Base-by-base conservation (phyloP, 352 stramenopile genomes). In the Hyaloperonospora arabidopsidis region DNA sequence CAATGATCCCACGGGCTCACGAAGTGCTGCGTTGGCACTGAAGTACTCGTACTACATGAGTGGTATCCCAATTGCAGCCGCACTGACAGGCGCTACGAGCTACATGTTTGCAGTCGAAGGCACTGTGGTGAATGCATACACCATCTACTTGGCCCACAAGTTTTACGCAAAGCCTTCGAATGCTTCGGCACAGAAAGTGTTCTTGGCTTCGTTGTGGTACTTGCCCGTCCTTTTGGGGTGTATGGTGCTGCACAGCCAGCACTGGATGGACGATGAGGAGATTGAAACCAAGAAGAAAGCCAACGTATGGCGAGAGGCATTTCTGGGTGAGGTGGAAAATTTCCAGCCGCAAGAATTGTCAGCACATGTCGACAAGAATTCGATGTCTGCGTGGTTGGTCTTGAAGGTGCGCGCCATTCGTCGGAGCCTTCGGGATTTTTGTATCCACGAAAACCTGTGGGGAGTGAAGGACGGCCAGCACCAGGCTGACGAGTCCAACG, bases 91-190 rank as follows among this genome's bases (percentile, higher is more conserved):
- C 45, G 80, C 96, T 21, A 99, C 97, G n/a, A 97, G 85, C 62
- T 97, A 93, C 69, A 99, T 99, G 96, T 99, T 98, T 77, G 90
- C 93, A 4, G 79, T 99, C 19, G 96, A 99, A 75, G 94, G 92
- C 47, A 86, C 96, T 32, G 64, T 90, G 21, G 77, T 99, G 57
- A 99, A 99, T 73, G 88, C 81, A 4, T 98, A 98, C 70, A 78
- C 95, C 6, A 83, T 98, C 41, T 87, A 98, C 67, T 65, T 97
- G 45, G 93, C 96, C n/a, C 79, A 95, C 67, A 82, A 95, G 50
- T 99, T 99, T 71, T 77, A 91, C 63, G 62, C 84, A 32, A 95
- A 98, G 41, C 86, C 90, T 28, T 95, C 68, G 29, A 98, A 98
- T 61, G 84, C 76, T 15, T 97, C 95, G 59, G 96, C 97, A 23